Evolutionary conservation across 495 filamentous ascomycete genomes (phyloP).

Genomic region (Darksidea phi): DNA sequence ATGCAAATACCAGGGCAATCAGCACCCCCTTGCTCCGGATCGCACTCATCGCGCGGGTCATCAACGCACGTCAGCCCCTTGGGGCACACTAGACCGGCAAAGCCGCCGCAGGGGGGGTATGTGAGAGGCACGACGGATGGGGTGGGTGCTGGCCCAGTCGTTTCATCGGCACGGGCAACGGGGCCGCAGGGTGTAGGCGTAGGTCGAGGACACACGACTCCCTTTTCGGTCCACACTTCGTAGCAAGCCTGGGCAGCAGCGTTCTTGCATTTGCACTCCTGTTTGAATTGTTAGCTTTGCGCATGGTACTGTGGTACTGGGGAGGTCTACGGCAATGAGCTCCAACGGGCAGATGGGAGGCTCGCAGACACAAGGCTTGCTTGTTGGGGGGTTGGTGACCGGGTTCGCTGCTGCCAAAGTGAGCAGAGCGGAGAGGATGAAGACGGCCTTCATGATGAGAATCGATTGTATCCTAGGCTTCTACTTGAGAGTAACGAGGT

Average conservation of each 20-base stretch:
- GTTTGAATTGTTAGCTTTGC: neutral
- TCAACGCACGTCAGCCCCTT: neutral
- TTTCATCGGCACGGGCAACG: neutral
- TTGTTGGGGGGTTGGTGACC: neutral
- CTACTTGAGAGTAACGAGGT: too few relatives aligned
- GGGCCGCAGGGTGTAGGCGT: slow-evolving; percentile 5
- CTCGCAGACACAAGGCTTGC: neutral
- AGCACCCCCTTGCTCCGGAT: neutral
- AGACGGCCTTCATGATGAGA: neutral
- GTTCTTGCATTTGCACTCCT: slow-evolving; percentile 31
- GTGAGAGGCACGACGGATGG: neutral
- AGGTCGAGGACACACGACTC: slow-evolving; percentile 16
- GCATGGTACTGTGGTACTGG: too few relatives aligned
- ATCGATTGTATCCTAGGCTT: too few relatives aligned
- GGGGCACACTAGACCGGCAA: neutral
- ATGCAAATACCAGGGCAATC: slow-evolving; percentile 7
- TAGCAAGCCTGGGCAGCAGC: slow-evolving; percentile 22
- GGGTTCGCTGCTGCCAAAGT: neutral
- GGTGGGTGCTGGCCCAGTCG: neutral
- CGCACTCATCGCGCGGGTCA: neutral
- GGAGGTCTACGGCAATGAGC: slow-evolving; percentile 12
- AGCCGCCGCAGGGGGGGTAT: neutral
- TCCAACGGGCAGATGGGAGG: slow-evolving; percentile 13
- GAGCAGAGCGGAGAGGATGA: neutral
- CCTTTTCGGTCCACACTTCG: slow-evolving; percentile 9